Conservation (phyloP, 306 rosid species). For the Pachyrhizus erosus region DNA sequence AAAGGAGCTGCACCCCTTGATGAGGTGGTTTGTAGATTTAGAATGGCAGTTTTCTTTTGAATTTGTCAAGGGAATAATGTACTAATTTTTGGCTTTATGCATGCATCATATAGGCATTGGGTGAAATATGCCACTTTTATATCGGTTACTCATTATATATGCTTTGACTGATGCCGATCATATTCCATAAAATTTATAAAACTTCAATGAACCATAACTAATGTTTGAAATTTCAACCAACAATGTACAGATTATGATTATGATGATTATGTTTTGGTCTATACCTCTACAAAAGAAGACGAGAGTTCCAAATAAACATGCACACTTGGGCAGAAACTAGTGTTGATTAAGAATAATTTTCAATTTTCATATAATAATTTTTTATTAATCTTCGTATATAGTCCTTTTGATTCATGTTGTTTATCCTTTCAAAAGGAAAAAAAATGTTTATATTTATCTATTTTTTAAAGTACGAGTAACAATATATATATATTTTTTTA, state of each 20-base stretch:
- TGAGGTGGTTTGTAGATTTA: conserved; percentile 53
- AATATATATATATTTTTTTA: too few relatives aligned
- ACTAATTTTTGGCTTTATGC: neutral
- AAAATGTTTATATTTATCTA: too few relatives aligned
- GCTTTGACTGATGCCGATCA: neutral
- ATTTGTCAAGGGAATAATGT: neutral
- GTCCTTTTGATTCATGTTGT: too few relatives aligned
- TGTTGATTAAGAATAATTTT: neutral
- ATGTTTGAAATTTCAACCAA: conserved; percentile 1
- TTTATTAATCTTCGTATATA: neutral
- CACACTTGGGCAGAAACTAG: neutral
- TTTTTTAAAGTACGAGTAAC: too few relatives aligned
- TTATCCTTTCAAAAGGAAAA: neutral
- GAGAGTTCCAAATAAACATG: neutral
- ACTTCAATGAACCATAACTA: neutral
- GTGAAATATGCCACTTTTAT: neutral
- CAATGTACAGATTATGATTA: neutral
- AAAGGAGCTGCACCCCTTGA: conserved; percentile 35
- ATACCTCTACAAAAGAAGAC: neutral
- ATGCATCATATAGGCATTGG: neutral
- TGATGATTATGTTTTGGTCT: neutral
- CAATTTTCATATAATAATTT: neutral
- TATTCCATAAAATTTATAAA: neutral
- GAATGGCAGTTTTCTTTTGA: conserved; percentile 10
- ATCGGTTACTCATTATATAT: neutral